A percentile compares a stretch with the other conserved stretches of the same genome.
These are phyloP conservation scores for Calycina herbarum DNA, from an alignment of 2,329 filamentous ascomycete species.

Conservation along the genomic window DNA sequence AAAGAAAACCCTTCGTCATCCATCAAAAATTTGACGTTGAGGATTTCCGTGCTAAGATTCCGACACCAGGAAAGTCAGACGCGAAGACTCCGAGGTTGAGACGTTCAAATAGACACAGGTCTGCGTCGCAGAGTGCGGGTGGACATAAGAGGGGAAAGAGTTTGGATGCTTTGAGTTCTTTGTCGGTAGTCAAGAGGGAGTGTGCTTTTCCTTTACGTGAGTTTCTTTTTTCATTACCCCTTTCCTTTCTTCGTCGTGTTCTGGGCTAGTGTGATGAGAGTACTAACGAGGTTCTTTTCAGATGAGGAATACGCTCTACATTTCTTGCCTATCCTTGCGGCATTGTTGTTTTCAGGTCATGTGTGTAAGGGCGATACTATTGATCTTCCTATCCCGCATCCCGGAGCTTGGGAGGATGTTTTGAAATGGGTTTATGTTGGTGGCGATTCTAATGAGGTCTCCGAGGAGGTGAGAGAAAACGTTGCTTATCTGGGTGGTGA, in stretches of 20 bases:
- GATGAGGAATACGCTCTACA: constrained; percentile 50
- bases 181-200: constrained; percentile 6
- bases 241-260: not conserved
- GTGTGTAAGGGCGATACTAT: constrained; percentile 53
- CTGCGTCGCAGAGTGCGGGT: constrained; percentile 18
- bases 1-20: constrained; percentile 49
- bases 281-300: constrained; percentile 28
- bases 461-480: constrained; percentile 50
- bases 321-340: constrained; percentile 54
- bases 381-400: constrained; percentile 58
- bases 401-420: constrained; percentile 56
- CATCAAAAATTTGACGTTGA: constrained; percentile 52
- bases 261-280: not conserved
- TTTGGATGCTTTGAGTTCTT: not conserved
- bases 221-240: constrained; percentile 29
- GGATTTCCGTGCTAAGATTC: constrained; percentile 45
- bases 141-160: not conserved
- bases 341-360: constrained; percentile 55
- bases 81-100: constrained; percentile 13
- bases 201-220: constrained; percentile 48
- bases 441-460: constrained; percentile 42
- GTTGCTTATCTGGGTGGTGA: constrained; percentile 55
- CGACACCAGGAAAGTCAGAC: constrained; percentile 26
- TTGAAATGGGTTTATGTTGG: constrained; percentile 57
- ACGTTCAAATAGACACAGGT: constrained; percentile 25